Evolutionary conservation across 345 rosid species (phyloP).

Genomic region (Pistacia integerrima): DNA sequence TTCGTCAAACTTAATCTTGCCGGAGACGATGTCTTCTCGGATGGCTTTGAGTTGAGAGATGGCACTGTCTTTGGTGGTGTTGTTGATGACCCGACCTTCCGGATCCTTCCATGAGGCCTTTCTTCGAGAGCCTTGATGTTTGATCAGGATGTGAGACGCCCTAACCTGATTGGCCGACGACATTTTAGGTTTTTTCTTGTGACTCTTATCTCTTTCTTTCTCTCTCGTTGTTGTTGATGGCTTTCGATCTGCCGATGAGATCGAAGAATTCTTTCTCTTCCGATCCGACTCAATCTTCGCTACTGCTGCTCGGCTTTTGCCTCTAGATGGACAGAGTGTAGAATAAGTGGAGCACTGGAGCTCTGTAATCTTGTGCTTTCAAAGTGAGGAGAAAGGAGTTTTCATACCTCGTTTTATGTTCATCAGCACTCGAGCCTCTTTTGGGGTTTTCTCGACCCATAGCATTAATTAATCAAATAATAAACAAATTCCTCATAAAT

Average conservation of each 20-base stretch:
- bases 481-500: too few relatives aligned
- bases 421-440: too few relatives aligned
- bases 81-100: slow-evolving; percentile 71
- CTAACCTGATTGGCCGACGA: slow-evolving; percentile 53
- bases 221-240: slow-evolving; percentile 1
- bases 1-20: slow-evolving; percentile 77
- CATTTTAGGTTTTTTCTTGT: slow-evolving; percentile 45
- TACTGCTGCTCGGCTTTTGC: neutral
- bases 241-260: slow-evolving; percentile 46
- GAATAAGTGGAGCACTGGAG: neutral
- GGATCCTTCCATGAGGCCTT: slow-evolving; percentile 99
- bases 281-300: slow-evolving; percentile 65
- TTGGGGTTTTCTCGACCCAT: too few relatives aligned
- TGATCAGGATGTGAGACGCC: slow-evolving; percentile 90
- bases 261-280: slow-evolving; percentile 49
- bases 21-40: slow-evolving; percentile 77
- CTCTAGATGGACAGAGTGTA: neutral
- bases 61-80: slow-evolving; percentile 71
- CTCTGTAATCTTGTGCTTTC: too few relatives aligned
- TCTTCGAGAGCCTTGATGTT: slow-evolving; percentile 92
- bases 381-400: too few relatives aligned
- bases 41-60: slow-evolving; percentile 68
- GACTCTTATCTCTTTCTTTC: slow-evolving; percentile 22
- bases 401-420: too few relatives aligned
- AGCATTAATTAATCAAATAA: too few relatives aligned